phyloP scores from a whole-genome alignment of 1,284 basidiomycete species.

The Apiotrichum veenhuisii region DNA sequence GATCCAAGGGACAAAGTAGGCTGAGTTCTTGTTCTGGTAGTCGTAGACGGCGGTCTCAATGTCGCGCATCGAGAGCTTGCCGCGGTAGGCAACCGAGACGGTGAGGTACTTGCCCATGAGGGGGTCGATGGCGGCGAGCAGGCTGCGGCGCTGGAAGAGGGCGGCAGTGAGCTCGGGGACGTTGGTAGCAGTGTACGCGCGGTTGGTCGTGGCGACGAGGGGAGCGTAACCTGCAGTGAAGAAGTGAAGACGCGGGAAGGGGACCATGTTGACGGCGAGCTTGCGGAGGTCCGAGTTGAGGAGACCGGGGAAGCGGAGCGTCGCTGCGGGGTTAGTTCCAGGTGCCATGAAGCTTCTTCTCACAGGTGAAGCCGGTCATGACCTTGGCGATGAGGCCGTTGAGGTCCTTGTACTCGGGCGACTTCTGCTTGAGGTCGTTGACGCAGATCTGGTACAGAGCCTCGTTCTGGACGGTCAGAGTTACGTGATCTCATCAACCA shows the following conservation, averaged over 20 bases:
- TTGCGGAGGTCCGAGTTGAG: slow-evolving; percentile 92
- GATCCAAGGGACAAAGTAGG: slow-evolving; percentile 44
- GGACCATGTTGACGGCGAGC: slow-evolving; percentile 85
- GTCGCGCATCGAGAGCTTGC: slow-evolving; percentile 43
- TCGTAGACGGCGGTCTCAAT: slow-evolving; percentile 42
- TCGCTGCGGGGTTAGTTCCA: slow-evolving; percentile 30
- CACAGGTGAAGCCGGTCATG: slow-evolving; percentile 43
- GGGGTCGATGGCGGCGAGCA: slow-evolving; percentile 42
- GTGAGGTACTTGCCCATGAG: slow-evolving; percentile 46
- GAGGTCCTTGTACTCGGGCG: slow-evolving; percentile 68
- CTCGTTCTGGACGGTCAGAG: slow-evolving; percentile 66
- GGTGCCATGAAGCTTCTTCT: background rate
- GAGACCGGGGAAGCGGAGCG: slow-evolving; percentile 66
- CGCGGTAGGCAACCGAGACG: slow-evolving; percentile 43
- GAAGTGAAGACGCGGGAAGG: slow-evolving; percentile 91
- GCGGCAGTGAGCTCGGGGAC: slow-evolving; percentile 41
- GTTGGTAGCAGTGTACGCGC: slow-evolving; percentile 55
- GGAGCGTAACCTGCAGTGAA: slow-evolving; percentile 84
- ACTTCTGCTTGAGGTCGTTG: slow-evolving; percentile 67
- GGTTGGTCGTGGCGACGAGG: slow-evolving; percentile 62
- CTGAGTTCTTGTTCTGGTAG: slow-evolving; percentile 45
- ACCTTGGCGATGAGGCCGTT: slow-evolving; percentile 63
- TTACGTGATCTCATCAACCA: background rate
- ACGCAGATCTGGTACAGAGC: slow-evolving; percentile 84
- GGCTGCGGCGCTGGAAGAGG: slow-evolving; percentile 34